Base-by-base conservation (phyloP, 2,329 filamentous ascomycete genomes). In the Zopfia rhizophila region DNA sequence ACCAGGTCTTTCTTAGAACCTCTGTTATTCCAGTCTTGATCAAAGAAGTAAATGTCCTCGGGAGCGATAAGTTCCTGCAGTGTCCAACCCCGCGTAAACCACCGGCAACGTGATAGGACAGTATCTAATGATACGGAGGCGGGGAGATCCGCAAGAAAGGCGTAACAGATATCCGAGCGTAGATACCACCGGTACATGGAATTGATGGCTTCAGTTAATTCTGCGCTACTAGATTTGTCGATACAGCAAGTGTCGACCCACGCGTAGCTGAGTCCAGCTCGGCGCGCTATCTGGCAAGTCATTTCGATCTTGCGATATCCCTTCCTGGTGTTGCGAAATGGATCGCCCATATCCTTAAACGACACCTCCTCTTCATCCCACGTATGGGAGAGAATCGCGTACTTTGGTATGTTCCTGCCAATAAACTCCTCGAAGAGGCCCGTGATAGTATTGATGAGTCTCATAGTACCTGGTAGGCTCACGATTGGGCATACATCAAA, bases 161-260 rank as follows among this genome's bases (percentile, higher is more conserved):
- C 41, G 14, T 38, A 45, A n/a, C 41, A 45, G 4, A 31, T 17
- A 11, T 30, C 19, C 7, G 18, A 19, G n/a, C 21, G 13, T 16
- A 22, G 11, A 28, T 45, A 45, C 32, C 33, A 45, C 11, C 13
- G 19, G 14, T 30, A 45, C 41, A 45, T 43, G 29, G 17, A n/a
- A 45, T 38, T n/a, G 8, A 30, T 18, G 5, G 37, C 29, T 25
- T 48, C 38, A 2, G 28, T 19, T 8, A 55, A 18, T 13, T 55
- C 48, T 3, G 45, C 30, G 17, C 44, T 53, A 29, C 51, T 52
- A 3, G 12, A 11, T 17, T 45, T 45, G 10, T 45, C 41, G 13
- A 45, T 36, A 30, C 40, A 45, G n/a, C 33, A 44, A 4, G 46
- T 49, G 24, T 45, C 47, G 4, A 50, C 37, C 47, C 47, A 50